Conservation (phyloP, 179 eudicot species). For the Spinacia oleracea region DNA sequence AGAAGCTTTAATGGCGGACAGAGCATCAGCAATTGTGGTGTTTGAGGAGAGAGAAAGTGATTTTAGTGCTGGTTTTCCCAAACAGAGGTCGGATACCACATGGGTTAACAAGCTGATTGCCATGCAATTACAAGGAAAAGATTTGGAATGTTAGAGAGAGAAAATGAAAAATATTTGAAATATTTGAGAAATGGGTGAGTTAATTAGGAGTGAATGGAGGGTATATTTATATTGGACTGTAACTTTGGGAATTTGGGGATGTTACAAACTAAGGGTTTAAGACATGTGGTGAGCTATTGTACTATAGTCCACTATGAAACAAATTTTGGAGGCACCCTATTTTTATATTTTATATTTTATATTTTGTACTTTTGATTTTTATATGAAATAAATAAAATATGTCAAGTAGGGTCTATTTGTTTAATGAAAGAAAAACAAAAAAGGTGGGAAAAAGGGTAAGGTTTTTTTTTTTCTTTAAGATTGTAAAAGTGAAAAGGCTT, state of each 20-base stretch:
- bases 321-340: neutral
- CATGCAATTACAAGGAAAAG: conserved; percentile 22
- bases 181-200: neutral
- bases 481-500: neutral
- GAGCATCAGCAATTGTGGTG: conserved; percentile 39
- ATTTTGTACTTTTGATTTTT: neutral
- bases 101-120: conserved; percentile 39
- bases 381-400: neutral
- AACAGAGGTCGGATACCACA: conserved; percentile 40
- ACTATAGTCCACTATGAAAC: neutral
- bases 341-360: neutral
- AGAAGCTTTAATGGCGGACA: conserved; percentile 36
- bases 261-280: conserved; percentile 13
- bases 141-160: neutral
- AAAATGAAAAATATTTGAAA: neutral
- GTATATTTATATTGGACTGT: conserved; percentile 12
- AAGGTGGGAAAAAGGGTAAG: neutral
- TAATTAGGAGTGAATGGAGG: neutral
- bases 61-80: conserved; percentile 45
- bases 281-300: conserved; percentile 9
- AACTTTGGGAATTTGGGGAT: neutral
- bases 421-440: too few relatives aligned
- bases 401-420: neutral
- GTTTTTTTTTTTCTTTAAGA: neutral
- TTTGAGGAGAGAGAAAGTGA: conserved; percentile 30